Conservation (phyloP, 768 basidiomycete genomes). For the Suillus decipiens region DNA sequence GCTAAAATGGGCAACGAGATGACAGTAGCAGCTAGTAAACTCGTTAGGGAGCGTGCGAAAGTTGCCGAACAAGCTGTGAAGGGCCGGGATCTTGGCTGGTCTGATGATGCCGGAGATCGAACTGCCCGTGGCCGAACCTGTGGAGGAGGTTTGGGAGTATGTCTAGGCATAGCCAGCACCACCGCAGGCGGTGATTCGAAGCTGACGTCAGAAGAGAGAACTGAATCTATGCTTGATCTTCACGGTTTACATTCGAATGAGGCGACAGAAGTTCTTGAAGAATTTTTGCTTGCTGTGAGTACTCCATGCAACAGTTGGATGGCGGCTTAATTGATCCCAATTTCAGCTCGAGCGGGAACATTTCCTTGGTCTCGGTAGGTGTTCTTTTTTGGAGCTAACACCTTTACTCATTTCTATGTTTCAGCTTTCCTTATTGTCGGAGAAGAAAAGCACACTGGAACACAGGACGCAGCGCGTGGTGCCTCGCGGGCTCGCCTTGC, state of each 20-base stretch:
- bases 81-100: slow-evolving; percentile 69
- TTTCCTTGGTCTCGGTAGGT: slow-evolving; percentile 81
- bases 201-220: slow-evolving; percentile 82
- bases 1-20: slow-evolving; percentile 89
- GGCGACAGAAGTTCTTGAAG: slow-evolving; percentile 87
- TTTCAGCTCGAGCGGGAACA: slow-evolving; percentile 81
- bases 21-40: slow-evolving; percentile 76
- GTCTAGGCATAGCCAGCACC: slow-evolving; percentile 79
- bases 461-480: slow-evolving; percentile 81
- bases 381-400: slow-evolving; percentile 3
- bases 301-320: slow-evolving; percentile 9
- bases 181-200: slow-evolving; percentile 54
- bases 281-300: slow-evolving; percentile 85
- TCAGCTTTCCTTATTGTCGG: slow-evolving; percentile 89
- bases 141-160: slow-evolving; percentile 84
- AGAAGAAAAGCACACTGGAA: slow-evolving; percentile 94
- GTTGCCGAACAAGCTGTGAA: slow-evolving; percentile 77
- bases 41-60: slow-evolving; percentile 81
- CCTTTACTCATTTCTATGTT: slow-evolving; percentile 15
- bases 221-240: slow-evolving; percentile 83
- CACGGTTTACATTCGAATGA: slow-evolving; percentile 95
- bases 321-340: slow-evolving; percentile 17
- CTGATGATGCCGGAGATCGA: slow-evolving; percentile 83
- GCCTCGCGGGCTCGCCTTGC: slow-evolving; percentile 83
- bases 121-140: slow-evolving; percentile 68